Evolutionary conservation across 495 filamentous ascomycete species (phyloP).

Genomic region (Lasiosphaeris hirsuta): DNA sequence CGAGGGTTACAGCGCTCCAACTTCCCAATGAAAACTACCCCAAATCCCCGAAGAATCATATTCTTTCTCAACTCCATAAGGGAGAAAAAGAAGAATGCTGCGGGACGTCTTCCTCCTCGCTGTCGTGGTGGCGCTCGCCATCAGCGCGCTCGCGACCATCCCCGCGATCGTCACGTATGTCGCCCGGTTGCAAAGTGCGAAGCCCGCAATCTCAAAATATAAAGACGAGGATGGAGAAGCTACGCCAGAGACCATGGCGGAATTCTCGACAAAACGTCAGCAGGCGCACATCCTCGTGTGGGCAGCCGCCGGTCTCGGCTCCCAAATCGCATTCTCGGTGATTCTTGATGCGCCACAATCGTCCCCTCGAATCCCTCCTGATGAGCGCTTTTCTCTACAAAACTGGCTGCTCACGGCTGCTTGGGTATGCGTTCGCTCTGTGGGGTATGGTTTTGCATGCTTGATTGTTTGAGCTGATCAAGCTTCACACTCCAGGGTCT

Average conservation of each 20-base stretch:
- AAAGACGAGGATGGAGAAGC: constrained; percentile 58
- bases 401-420: constrained; percentile 40
- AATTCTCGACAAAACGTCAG: constrained; percentile 44
- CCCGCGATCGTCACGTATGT: constrained; percentile 23
- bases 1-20: too few relatives aligned
- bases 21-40: too few relatives aligned
- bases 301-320: constrained; percentile 38
- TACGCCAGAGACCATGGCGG: constrained; percentile 46
- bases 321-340: constrained; percentile 41
- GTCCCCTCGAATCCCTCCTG: too few relatives aligned
- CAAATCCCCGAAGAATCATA: too few relatives aligned
- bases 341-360: constrained; percentile 29
- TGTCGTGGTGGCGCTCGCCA: constrained; percentile 23
- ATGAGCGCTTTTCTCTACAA: constrained; percentile 22
- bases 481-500: constrained; percentile 26
- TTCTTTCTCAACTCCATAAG: too few relatives aligned
- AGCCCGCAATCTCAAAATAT: constrained; percentile 39
- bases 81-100: too few relatives aligned
- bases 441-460: too few relatives aligned
- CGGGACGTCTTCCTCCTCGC: too few relatives aligned
- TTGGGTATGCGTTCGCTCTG: constrained; percentile 41
- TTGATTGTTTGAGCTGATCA: constrained; percentile 11
- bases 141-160: constrained; percentile 23
- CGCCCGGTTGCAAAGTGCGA: constrained; percentile 22
- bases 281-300: constrained; percentile 41